phyloP scores from a whole-genome alignment of 345 rosid species.

The Kandelia obovata region DNA sequence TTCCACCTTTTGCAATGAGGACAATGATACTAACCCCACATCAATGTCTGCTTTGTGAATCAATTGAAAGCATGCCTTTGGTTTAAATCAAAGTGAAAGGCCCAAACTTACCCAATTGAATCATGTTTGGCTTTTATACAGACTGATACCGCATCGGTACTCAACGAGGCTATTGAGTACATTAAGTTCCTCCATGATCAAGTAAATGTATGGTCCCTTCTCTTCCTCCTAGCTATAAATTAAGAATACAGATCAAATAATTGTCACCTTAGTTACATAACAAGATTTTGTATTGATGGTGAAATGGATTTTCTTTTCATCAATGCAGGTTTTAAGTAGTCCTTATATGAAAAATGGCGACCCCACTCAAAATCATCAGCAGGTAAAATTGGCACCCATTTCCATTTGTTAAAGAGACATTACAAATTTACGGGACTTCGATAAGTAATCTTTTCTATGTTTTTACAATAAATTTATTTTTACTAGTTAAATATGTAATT shows the following conservation, averaged over 20 bases:
- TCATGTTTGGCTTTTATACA: conserved; percentile 1
- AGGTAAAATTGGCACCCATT: conserved; percentile 2
- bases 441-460: no score
- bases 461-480: no score
- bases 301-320: background rate
- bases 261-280: background rate
- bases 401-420: no score
- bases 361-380: conserved; percentile 17
- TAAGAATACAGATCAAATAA: background rate
- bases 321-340: conserved; percentile 25
- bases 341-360: conserved; percentile 29
- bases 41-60: conserved; percentile 12
- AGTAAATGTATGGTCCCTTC: conserved; percentile 24
- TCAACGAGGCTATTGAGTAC: conserved; percentile 34
- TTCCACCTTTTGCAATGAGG: conserved; percentile 6
- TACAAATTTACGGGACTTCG: no score
- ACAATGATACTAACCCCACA: background rate
- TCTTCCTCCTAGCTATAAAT: background rate
- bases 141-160: conserved; percentile 38
- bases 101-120: conserved; percentile 1
- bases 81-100: background rate
- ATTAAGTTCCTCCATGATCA: conserved; percentile 35
- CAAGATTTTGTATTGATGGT: background rate
- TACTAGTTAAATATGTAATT: no score
- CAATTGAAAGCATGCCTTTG: conserved; percentile 8